Base-by-base conservation (phyloP, 192 early-diverging fungal species). In the Umbelopsis sp. region DNA sequence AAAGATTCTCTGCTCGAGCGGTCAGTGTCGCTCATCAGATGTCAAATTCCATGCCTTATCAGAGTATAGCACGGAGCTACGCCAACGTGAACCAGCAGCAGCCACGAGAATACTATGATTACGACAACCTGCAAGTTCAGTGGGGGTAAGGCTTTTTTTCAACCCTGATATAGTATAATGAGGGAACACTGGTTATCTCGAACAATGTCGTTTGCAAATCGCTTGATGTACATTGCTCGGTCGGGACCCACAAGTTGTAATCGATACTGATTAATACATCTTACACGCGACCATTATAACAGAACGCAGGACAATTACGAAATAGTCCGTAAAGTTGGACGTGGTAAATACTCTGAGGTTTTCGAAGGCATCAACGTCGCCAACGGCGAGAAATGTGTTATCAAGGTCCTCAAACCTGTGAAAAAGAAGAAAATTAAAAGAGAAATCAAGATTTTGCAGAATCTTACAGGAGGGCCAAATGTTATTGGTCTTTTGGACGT, bases 361-460 rank as follows among this genome's bases (percentile, higher is more conserved):
- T 99, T 99, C 87, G 96, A 99, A 81, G 97, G 96, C n/a, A 86
- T 97, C 81, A 96, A 96, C 81, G 84, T 95, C 23, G 84, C 86
- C 66, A 97, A 92, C 80, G 82, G 90, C 64, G 81, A 87, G 67
- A 90, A 96, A 74, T 98, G 97, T 83, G 93, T 96, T 71, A 99
- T 99, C 87, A 99, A 99, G 86, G 97, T 97, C 15, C 84, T 99
- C 55, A 99, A 99, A 85, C 97, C 97, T 4, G 95, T 99, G 73
- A 99, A 99, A 87, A 99, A 99, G 90, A 98, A 98, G 92, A 99
- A 99, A 87, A 99, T 99, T 75, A 98, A 97, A 89, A 88, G 97
- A 58, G 97, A 99, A 79, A 97, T 99, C 80, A 98, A 97, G 79
- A 99, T 99, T 67, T 88, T 99, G 74, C 96, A 98, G 78, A 99